These are phyloP conservation scores for Populus pruinosa DNA, from an alignment of 345 rosid genomes.

Conservation along the genomic window DNA sequence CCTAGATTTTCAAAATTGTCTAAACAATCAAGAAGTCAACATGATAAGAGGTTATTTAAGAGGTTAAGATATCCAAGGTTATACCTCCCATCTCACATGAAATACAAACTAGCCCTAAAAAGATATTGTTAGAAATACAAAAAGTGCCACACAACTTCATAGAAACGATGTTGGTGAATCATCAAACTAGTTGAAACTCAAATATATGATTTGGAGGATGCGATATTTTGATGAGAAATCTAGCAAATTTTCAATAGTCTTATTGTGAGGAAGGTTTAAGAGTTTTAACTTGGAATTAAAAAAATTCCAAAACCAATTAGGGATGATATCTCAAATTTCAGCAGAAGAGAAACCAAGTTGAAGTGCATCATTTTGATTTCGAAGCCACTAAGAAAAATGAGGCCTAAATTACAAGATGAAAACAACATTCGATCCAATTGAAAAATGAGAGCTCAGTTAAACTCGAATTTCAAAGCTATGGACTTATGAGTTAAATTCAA, in stretches of 20 bases:
- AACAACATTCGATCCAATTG: neutral
- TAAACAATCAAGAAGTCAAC: conserved; percentile 8
- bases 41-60: conserved; percentile 3
- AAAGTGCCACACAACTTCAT: too few species aligned
- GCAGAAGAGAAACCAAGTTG: conserved; percentile 21
- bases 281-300: neutral
- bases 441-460: neutral
- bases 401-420: neutral
- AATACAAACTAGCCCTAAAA: conserved; percentile 12
- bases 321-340: conserved; percentile 20
- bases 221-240: neutral
- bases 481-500: neutral
- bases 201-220: conserved; percentile 4
- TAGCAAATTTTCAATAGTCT: conserved; percentile 13
- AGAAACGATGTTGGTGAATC: conserved; percentile 11
- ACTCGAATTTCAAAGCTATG: neutral
- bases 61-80: neutral
- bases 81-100: neutral
- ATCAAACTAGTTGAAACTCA: conserved; percentile 17
- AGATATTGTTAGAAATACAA: conserved; percentile 16
- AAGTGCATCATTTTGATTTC: neutral
- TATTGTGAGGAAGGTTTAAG: conserved; percentile 28
- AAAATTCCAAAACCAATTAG: conserved; percentile 25
- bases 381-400: neutral
- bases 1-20: neutral